A percentile compares a stretch with the other conserved stretches of the same genome.
Evolutionary conservation across 2,329 filamentous ascomycete species (phyloP).

Genomic region (Ophiostoma tasmaniense): DNA sequence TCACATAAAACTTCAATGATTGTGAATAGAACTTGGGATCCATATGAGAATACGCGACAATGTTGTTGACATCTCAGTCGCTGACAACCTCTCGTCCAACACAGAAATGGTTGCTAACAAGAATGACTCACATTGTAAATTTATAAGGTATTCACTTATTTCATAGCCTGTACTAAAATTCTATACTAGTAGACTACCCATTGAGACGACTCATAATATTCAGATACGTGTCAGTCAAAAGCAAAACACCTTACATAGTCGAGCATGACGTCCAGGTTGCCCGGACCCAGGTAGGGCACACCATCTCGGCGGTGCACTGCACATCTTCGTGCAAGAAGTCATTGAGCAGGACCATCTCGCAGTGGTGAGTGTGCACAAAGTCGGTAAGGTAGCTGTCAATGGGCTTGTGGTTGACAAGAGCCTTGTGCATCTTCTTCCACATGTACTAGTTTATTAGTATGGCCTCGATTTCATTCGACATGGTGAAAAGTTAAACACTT

Average conservation of each 20-base stretch:
- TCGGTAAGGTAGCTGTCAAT: constrained; percentile 19
- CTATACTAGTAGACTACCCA: not conserved
- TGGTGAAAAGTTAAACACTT: not conserved
- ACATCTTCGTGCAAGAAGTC: constrained; percentile 17
- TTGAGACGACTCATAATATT: not conserved
- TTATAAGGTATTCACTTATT: no score
- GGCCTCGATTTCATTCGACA: not conserved
- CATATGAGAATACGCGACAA: not conserved
- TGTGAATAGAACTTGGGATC: no score
- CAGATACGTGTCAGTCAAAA: not conserved
- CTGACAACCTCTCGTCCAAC: no score
- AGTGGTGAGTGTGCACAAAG: constrained; percentile 17
- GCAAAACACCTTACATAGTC: not conserved
- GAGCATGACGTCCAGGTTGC: constrained; percentile 18
- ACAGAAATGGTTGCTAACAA: no score
- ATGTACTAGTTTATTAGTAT: constrained; percentile 13
- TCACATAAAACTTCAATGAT: no score
- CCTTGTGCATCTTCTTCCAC: constrained; percentile 20
- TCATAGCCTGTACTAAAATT: not conserved
- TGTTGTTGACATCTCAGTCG: not conserved
- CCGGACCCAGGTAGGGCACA: constrained; percentile 18
- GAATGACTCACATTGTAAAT: no score
- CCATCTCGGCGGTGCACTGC: constrained; percentile 17
- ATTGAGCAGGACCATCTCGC: constrained; percentile 17
- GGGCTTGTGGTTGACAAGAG: constrained; percentile 16